These are phyloP conservation scores for Heteromeles arbutifolia DNA, from an alignment of 306 rosid species.

Conservation along the genomic window DNA sequence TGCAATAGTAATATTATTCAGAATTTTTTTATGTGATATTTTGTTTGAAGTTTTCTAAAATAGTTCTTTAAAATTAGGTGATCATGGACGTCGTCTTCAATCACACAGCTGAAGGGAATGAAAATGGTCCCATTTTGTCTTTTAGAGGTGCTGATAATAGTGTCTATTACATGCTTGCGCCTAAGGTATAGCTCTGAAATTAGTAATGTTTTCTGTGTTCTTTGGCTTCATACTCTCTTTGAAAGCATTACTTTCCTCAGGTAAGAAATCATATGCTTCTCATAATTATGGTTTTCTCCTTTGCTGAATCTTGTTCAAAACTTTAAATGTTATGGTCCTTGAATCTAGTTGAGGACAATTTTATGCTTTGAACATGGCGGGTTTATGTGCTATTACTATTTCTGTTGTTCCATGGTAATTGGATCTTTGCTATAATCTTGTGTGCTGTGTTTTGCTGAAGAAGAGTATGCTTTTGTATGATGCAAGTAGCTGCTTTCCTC, in stretches of 20 bases:
- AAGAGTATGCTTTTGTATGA: not conserved
- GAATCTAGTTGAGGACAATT: not conserved
- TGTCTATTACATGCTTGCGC: constrained; percentile 86
- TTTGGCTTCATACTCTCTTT: not conserved
- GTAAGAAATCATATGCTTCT: not conserved
- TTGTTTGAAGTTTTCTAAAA: constrained; percentile 4
- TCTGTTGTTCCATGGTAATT: not conserved
- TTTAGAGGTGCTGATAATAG: constrained; percentile 90
- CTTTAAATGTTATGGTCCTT: not conserved
- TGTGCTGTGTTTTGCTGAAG: not conserved
- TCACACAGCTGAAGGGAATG: constrained; percentile 99
- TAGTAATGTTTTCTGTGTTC: not conserved
- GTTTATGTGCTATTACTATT: not conserved
- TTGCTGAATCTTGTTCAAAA: not conserved
- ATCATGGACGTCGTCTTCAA: constrained; percentile 96
- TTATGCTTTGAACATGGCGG: not conserved
- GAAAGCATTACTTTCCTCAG: not conserved
- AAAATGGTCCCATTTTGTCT: constrained; percentile 81
- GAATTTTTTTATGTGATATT: not conserved
- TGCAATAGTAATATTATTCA: constrained; percentile 1
- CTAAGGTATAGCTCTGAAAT: constrained; percentile 54
- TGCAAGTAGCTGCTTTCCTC: not conserved
- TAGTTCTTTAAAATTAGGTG: constrained; percentile 54
- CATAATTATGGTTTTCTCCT: not conserved
- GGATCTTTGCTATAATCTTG: not conserved